These are phyloP conservation scores for Boechera retrofracta DNA, from an alignment of 345 rosid species.

Conservation along the genomic window DNA sequence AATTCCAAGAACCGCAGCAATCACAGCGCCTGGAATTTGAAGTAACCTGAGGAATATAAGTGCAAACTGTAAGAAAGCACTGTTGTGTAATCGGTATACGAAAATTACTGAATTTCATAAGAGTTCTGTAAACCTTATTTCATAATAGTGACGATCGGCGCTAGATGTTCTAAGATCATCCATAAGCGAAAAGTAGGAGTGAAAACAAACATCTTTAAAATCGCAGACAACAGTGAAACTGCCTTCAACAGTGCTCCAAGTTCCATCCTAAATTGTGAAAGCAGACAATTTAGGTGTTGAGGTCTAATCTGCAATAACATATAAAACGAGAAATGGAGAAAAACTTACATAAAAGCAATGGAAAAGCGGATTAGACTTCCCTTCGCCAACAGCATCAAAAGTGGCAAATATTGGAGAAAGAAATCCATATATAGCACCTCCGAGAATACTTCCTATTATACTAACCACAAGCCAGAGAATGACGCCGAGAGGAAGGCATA, in stretches of 20 bases:
- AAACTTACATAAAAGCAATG: slow-evolving; percentile 84
- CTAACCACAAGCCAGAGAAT: slow-evolving; percentile 65
- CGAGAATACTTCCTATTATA: slow-evolving; percentile 67
- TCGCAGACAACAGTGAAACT: slow-evolving; percentile 74
- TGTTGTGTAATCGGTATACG: not conserved
- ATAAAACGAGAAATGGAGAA: not conserved
- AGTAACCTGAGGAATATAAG: slow-evolving; percentile 59
- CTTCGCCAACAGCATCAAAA: slow-evolving; percentile 91
- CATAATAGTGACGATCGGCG: slow-evolving; percentile 68
- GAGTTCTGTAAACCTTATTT: slow-evolving; percentile 68
- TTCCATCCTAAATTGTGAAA: slow-evolving; percentile 68
- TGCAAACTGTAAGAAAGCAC: slow-evolving; percentile 8
- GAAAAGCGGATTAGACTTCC: slow-evolving; percentile 61
- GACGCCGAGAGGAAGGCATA: slow-evolving; percentile 60
- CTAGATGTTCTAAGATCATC: slow-evolving; percentile 63
- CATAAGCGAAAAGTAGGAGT: slow-evolving; percentile 78
- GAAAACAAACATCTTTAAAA: slow-evolving; percentile 71
- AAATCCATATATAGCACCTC: slow-evolving; percentile 75
- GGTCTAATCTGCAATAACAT: not conserved
- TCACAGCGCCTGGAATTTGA: slow-evolving; percentile 69
- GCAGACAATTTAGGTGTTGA: not conserved
- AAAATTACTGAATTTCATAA: not conserved
- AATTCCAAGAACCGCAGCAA: slow-evolving; percentile 67
- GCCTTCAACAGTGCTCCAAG: slow-evolving; percentile 67
- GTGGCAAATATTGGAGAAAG: slow-evolving; percentile 92